Percentiles rank a stretch among this genome's conserved stretches.
Evolutionary conservation across 176 grass and related monocot genomes (phyloP).

Genomic region (Paspalum vaginatum): DNA sequence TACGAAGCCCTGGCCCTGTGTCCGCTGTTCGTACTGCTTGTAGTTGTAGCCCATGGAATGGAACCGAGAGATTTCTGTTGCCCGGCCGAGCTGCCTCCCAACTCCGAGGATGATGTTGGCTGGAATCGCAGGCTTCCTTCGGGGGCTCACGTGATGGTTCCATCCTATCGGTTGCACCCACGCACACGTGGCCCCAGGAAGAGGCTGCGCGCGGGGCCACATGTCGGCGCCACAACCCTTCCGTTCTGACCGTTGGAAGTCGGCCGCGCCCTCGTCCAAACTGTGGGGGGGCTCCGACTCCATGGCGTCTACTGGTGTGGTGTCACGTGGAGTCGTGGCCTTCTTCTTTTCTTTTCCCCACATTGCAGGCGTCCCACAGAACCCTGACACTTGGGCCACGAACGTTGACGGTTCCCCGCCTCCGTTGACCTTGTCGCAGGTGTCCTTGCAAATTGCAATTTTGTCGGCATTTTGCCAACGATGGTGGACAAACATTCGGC

Average conservation of each 20-base stretch:
- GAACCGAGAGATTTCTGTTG: no score
- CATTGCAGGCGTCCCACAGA: background rate
- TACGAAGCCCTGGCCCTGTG: no score
- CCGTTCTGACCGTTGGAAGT: slow-evolving; percentile 34
- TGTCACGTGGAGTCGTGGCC: no score
- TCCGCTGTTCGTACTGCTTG: no score
- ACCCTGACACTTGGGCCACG: background rate
- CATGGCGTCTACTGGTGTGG: no score
- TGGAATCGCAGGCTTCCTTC: no score
- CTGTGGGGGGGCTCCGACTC: no score
- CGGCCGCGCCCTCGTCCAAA: background rate
- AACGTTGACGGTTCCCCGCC: background rate
- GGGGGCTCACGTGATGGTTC: background rate
- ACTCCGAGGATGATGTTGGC: no score
- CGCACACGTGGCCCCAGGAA: no score
- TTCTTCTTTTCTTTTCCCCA: background rate
- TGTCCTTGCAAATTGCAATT: background rate
- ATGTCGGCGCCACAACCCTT: background rate
- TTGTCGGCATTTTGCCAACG: background rate
- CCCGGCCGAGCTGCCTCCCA: no score
- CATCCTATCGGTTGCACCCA: background rate
- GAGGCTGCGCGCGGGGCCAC: background rate
- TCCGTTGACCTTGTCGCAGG: background rate
- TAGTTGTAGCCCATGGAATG: no score
- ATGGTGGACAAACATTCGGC: background rate